These are phyloP conservation scores for Thielaviopsis musarum DNA, from an alignment of 2,329 filamentous ascomycete species.

Conservation along the genomic window DNA sequence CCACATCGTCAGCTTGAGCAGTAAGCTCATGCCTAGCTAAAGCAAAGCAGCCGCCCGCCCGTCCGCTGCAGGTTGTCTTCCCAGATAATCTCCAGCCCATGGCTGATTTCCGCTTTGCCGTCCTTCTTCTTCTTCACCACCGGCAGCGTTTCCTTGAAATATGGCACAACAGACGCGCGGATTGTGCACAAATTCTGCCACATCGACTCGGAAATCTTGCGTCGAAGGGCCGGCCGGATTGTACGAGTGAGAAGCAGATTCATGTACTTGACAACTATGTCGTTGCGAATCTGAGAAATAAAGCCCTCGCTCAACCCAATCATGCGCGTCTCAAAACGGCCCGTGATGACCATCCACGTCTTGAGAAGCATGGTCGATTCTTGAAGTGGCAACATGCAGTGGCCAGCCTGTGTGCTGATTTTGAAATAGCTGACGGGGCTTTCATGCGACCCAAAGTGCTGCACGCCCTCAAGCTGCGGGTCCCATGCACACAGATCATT, in stretches of 20 bases:
- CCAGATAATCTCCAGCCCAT: constrained; percentile 3
- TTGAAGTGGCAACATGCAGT: constrained; percentile 11
- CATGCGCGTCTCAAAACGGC: neutral
- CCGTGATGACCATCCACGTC: constrained; percentile 6
- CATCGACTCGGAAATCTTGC: neutral
- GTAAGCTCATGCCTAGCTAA: neutral
- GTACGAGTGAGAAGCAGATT: neutral
- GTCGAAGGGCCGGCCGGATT: neutral
- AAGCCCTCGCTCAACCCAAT: constrained; percentile 4
- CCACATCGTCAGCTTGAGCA: neutral
- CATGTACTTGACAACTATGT: neutral
- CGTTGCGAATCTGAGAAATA: constrained; percentile 4
- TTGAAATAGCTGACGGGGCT: constrained; percentile 11
- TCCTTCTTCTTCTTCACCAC: neutral
- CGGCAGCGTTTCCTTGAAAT: neutral
- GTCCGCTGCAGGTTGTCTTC: neutral
- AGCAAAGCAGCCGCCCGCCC: neutral
- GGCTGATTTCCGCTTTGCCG: neutral
- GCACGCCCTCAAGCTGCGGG: constrained; percentile 10
- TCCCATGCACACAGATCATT: constrained; percentile 14
- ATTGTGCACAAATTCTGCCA: neutral
- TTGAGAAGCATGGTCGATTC: constrained; percentile 2
- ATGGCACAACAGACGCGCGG: neutral
- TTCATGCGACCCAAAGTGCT: constrained; percentile 13
- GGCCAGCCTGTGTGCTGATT: constrained; percentile 10